Conservation (phyloP, 2,329 filamentous ascomycete genomes). For the Ophiocordyceps camponoti-saundersi region DNA sequence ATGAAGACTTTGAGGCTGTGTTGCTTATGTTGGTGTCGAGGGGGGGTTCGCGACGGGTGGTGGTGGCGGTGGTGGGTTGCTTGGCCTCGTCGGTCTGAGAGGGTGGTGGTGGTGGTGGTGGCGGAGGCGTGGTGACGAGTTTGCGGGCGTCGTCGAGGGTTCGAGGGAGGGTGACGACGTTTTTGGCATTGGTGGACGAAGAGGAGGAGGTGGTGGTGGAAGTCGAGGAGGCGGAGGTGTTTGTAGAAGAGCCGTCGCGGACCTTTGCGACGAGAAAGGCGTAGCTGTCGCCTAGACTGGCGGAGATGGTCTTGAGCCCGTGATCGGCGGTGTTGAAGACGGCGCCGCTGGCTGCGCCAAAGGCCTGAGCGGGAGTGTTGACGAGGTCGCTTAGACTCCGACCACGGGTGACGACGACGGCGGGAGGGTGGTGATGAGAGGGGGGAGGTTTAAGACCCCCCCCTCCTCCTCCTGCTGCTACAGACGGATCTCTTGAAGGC, state of each 20-base stretch:
- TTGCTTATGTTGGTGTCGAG: constrained; percentile 55
- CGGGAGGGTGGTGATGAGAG: background rate
- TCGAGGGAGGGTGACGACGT: constrained; percentile 51
- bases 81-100: background rate
- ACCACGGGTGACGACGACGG: background rate
- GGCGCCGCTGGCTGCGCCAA: constrained; percentile 70
- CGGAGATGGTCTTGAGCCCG: constrained; percentile 79
- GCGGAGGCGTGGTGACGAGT: constrained; percentile 57
- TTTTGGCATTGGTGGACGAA: constrained; percentile 20
- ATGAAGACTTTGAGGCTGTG: no score
- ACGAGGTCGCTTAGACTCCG: constrained; percentile 73
- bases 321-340: constrained; percentile 82
- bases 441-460: background rate
- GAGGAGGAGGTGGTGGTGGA: no score
- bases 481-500: background rate
- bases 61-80: background rate
- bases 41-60: constrained; percentile 46
- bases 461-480: no score
- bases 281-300: constrained; percentile 79
- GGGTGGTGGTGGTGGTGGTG: background rate
- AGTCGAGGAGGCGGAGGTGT: no score
- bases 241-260: constrained; percentile 38
- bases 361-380: constrained; percentile 64
- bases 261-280: constrained; percentile 83
- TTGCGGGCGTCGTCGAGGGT: constrained; percentile 87